Base-by-base conservation (phyloP, 345 rosid species). In the Corymbia maculata region DNA sequence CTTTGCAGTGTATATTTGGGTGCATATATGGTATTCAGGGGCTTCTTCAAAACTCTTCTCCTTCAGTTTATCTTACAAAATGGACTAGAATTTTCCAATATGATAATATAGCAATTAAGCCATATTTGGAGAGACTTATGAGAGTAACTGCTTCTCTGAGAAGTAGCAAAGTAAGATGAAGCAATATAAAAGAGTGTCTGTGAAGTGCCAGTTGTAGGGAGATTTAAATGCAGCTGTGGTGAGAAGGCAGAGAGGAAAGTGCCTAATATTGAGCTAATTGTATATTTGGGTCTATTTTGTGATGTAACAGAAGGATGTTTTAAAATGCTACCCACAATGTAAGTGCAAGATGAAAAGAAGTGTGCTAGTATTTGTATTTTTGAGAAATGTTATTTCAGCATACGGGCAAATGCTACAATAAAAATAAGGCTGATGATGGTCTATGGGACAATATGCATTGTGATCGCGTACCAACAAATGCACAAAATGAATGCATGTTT, bases 1-100 rank as follows among this genome's bases (percentile, higher is more conserved):
- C 99, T 87, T 93, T 97, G 94, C 99, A 96, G 91, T 96, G 99
- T 92, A 97, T 96, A 87, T 97, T 97, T 93, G 96, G 97, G 59
- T 96, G 99, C 93, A 97, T 97, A 90, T 95, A 91, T 92, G 99
- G 99, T 95, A 97, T 84, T 87, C 86, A 4, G 17, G 32, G 26
- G 53, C 42, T 64, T 75, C 84, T 87, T 47, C 84, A 64, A 51
- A 49, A 45, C 16, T 32, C 14, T 85, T 49, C 66, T 75, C 84
- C 84, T 75, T 75, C 84, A 75, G 84, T 75, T 75, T 36, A 75
- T 75, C 84, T 36, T 75, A 19, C 26, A 75, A 75, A 42, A 75
- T 75, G 82, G 26, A 42, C 82, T 36, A 75, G 82, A 36, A 42
- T 75, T 75, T 75, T 42, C 82, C 82, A 75, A 75, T 42, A 42